Evolutionary conservation across 352 stramenopile species (phyloP).

Genomic region (Albugo laibachii): DNA sequence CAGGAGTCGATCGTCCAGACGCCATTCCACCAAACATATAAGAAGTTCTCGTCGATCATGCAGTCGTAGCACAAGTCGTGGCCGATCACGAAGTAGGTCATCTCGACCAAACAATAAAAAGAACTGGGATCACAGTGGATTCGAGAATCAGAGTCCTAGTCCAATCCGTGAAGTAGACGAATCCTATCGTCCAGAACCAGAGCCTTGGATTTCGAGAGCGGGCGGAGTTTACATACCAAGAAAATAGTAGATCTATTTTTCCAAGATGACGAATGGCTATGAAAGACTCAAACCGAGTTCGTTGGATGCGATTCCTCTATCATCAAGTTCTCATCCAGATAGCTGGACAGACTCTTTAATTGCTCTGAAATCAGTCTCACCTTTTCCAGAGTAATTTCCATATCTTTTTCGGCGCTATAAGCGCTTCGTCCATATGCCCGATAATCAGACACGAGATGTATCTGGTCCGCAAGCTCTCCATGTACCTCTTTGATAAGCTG

Average conservation of each 20-base stretch:
- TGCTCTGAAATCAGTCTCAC: conserved; percentile 61
- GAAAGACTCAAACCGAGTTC: no score
- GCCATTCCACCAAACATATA: not conserved
- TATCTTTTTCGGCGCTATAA: conserved; percentile 69
- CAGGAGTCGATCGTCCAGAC: not conserved
- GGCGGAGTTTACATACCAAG: conserved; percentile 59
- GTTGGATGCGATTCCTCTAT: no score
- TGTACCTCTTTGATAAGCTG: conserved; percentile 76
- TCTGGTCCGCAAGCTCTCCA: conserved; percentile 57
- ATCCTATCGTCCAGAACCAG: conserved; percentile 41
- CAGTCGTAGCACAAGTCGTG: conserved; percentile 6
- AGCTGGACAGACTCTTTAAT: conserved; percentile 48
- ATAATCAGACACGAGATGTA: conserved; percentile 74
- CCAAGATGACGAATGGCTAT: no score
- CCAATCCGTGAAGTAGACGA: conserved; percentile 32
- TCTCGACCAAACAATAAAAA: conserved; percentile 13
- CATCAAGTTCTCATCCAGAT: conserved; percentile 53
- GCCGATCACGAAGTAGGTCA: conserved; percentile 9
- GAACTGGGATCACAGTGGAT: conserved; percentile 54
- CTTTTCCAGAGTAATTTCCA: conserved; percentile 54
- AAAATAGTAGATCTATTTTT: conserved; percentile 7
- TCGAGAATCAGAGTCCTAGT: conserved; percentile 54
- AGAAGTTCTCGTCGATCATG: not conserved
- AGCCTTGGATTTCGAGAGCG: conserved; percentile 51
- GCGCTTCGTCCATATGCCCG: conserved; percentile 62